Conservation (phyloP, 106 monocot species). For the Apostasia shenzhenica region DNA sequence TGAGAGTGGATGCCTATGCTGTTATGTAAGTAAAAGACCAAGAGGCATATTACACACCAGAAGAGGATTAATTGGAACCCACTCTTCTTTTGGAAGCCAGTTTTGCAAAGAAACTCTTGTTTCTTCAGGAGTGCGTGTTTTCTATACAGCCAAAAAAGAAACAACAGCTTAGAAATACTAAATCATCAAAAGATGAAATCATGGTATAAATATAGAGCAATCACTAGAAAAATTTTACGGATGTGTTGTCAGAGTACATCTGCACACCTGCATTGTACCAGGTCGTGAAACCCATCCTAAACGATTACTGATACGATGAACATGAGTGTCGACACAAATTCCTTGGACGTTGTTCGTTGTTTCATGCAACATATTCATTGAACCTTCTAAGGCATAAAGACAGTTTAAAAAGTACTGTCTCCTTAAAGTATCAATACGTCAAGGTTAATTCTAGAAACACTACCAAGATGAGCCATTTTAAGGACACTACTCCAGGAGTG, state of each 20-base stretch:
- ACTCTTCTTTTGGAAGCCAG: constrained; percentile 98
- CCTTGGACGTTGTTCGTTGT: constrained; percentile 93
- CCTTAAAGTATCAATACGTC: not conserved
- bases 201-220: not conserved
- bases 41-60: constrained; percentile 41
- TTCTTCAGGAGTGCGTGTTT: constrained; percentile 79
- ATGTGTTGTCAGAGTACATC: not conserved
- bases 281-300: constrained; percentile 86
- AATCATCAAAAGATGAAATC: not conserved
- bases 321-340: constrained; percentile 99
- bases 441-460: too few relatives aligned
- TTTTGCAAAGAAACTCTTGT: constrained; percentile 79
- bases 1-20: too few relatives aligned
- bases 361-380: constrained; percentile 92
- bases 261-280: constrained; percentile 54
- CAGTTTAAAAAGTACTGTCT: not conserved
- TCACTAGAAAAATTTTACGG: not conserved
- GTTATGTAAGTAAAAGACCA: not conserved
- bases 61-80: constrained; percentile 87
- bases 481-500: constrained; percentile 88
- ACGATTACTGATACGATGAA: constrained; percentile 96
- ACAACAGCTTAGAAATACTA: not conserved
- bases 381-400: constrained; percentile 33
- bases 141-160: constrained; percentile 26
- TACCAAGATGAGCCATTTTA: constrained; percentile 99